A percentile compares a stretch with the other conserved stretches of the same genome.
Conservation (phyloP, 305 asterid species). For the Plantago coronopus region DNA sequence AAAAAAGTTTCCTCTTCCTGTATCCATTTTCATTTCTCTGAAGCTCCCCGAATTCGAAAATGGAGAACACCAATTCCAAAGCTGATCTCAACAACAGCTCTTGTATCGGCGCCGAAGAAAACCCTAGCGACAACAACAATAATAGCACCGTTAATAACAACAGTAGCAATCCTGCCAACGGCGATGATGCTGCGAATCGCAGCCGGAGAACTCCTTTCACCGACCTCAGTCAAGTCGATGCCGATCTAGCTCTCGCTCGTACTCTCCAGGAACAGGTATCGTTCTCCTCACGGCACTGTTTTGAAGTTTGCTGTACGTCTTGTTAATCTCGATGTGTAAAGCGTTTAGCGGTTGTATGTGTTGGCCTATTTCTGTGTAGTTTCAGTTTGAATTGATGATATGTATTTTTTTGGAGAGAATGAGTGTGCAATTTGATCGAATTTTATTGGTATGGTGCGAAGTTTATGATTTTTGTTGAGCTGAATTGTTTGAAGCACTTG, state of each 20-base stretch:
- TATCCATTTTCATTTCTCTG: no score
- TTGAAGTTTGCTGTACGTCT: not conserved
- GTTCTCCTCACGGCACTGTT: not conserved
- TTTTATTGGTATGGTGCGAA: no score
- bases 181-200: slow-evolving; percentile 32
- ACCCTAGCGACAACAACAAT: slow-evolving; percentile 30
- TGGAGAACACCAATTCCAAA: slow-evolving; percentile 44
- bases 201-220: slow-evolving; percentile 72
- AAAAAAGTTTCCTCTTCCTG: no score
- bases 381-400: not conserved
- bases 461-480: not conserved
- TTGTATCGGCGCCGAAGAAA: slow-evolving; percentile 29
- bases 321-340: not conserved
- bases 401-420: not conserved
- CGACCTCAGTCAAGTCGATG: slow-evolving; percentile 84
- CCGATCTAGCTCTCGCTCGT: slow-evolving; percentile 96
- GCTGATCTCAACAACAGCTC: slow-evolving; percentile 19
- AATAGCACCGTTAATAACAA: slow-evolving; percentile 13
- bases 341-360: not conserved
- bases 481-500: not conserved
- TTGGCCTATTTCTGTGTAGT: not conserved
- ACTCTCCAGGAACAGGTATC: slow-evolving; percentile 89
- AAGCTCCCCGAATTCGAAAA: not conserved
- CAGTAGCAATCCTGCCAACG: slow-evolving; percentile 16
- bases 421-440: no score